Evolutionary conservation across 148 eudicot genomes (phyloP).

Genomic region (Fagopyrum tataricum): DNA sequence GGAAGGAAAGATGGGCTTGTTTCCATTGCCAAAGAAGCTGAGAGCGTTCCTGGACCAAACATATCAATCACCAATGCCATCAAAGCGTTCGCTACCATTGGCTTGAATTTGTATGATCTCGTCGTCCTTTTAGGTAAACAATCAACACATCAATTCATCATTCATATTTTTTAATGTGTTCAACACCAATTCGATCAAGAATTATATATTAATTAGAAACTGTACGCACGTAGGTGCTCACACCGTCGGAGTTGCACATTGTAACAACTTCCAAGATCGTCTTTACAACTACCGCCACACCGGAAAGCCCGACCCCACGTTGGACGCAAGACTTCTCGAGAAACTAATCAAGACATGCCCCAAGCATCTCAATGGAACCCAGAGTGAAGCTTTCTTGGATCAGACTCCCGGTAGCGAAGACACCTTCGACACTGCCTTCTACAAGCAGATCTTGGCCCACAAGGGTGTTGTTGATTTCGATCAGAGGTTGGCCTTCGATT

Average conservation of each 20-base stretch:
- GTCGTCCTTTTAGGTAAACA: constrained; percentile 22
- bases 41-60: constrained; percentile 16
- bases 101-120: constrained; percentile 7
- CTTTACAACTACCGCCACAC: background rate
- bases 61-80: constrained; percentile 5
- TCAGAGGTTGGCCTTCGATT: background rate
- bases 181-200: too few relatives aligned
- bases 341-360: background rate
- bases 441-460: background rate
- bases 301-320: background rate
- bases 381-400: background rate
- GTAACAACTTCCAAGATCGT: background rate
- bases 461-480: background rate
- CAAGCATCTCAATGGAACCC: background rate
- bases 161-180: too few relatives aligned
- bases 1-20: constrained; percentile 36
- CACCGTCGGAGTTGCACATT: background rate
- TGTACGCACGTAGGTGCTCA: background rate
- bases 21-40: background rate
- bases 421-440: background rate
- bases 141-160: too few relatives aligned
- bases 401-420: background rate
- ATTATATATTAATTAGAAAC: too few relatives aligned
- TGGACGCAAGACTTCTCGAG: background rate
- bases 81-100: background rate